phyloP scores from a whole-genome alignment of 768 basidiomycete genomes.

The Pisolithus orientalis region DNA sequence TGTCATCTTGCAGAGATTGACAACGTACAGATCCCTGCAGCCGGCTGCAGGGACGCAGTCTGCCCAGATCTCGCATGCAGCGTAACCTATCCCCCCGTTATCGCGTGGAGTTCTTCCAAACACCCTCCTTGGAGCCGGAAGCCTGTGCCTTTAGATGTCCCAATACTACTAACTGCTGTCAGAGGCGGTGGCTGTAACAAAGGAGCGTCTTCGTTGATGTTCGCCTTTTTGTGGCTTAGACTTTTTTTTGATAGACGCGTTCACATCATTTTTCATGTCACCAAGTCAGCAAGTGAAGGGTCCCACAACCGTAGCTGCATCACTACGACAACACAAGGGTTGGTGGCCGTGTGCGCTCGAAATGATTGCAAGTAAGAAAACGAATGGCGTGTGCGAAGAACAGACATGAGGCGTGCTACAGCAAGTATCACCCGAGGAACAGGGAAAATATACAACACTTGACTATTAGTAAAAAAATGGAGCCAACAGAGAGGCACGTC shows the following conservation, averaged over 20 bases:
- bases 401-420: conserved; percentile 12
- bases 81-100: too few species aligned
- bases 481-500: conserved; percentile 13
- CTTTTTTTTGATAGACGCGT: too few species aligned
- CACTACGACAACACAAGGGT: conserved; percentile 2
- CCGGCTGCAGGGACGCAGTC: too few species aligned
- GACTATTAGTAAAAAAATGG: conserved; percentile 12
- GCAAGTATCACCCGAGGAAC: conserved; percentile 10
- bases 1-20: too few species aligned
- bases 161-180: too few species aligned
- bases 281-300: too few species aligned
- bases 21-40: too few species aligned
- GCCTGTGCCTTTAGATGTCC: neutral
- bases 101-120: too few species aligned
- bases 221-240: too few species aligned
- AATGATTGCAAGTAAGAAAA: conserved; percentile 14
- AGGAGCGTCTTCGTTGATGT: neutral
- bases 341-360: conserved; percentile 16
- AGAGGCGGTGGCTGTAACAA: neutral
- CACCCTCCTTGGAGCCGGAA: neutral
- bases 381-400: conserved; percentile 23
- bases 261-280: too few species aligned
- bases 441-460: conserved; percentile 6
- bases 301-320: neutral
- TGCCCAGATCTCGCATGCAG: too few species aligned